Evolutionary conservation across 441 rosid genomes (phyloP).

Genomic region (Corymbia citriodora): DNA sequence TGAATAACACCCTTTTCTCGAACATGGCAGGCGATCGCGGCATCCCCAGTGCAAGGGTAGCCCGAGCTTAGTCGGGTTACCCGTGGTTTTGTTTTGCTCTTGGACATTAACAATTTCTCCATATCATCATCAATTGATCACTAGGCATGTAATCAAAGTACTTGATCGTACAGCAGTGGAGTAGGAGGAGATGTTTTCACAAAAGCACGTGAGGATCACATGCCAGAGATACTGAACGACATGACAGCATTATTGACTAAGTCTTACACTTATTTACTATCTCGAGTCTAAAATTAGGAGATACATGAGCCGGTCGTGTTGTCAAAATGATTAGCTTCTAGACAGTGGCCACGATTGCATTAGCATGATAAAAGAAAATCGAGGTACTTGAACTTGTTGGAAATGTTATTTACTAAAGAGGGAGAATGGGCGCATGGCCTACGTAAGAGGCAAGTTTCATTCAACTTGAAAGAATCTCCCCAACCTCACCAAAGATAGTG

Average conservation of each 20-base stretch:
- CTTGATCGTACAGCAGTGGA: too few species aligned
- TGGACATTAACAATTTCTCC: neutral
- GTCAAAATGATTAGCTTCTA: too few species aligned
- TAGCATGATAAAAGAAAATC: neutral
- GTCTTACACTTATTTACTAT: too few species aligned
- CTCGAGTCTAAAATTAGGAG: too few species aligned
- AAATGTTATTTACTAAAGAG: too few species aligned
- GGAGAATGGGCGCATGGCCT: fast-evolving
- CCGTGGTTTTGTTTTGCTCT: neutral
- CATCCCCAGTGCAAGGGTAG: neutral
- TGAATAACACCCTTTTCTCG: neutral
- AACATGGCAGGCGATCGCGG: neutral
- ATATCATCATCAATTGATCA: neutral
- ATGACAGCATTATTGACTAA: too few species aligned
- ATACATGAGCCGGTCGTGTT: too few species aligned
- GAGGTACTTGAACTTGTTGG: neutral
- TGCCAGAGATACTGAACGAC: too few species aligned
- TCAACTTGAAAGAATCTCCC: neutral
- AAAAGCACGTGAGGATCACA: too few species aligned
- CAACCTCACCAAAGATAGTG: neutral
- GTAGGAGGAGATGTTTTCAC: too few species aligned
- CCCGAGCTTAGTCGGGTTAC: neutral
- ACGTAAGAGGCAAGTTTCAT: fast-evolving
- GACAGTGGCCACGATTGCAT: neutral
- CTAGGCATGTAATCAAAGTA: too few species aligned